Evolutionary conservation across 768 basidiomycete species (phyloP).

Genomic region (Mrakia frigida): DNA sequence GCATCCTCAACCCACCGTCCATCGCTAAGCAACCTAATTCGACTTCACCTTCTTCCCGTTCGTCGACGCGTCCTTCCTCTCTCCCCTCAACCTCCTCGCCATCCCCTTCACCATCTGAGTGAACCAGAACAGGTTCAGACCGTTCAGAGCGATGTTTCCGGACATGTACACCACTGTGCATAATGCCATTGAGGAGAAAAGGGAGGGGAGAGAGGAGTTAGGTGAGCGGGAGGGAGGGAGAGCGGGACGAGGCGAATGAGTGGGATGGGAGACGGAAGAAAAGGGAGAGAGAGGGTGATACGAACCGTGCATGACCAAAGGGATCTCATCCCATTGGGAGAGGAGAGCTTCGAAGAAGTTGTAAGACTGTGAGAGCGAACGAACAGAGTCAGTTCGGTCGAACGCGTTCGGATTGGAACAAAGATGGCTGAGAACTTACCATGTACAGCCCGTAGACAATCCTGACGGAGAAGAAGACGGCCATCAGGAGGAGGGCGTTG

Average conservation of each 20-base stretch:
- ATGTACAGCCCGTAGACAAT: constrained; percentile 23
- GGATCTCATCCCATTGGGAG: not conserved
- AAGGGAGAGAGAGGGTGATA: not conserved
- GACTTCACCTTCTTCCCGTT: not conserved
- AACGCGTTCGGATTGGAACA: not conserved
- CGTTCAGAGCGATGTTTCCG: constrained; percentile 18
- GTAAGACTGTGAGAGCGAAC: not conserved
- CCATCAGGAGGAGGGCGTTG: constrained; percentile 13
- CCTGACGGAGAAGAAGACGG: constrained; percentile 8
- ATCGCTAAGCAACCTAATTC: no score
- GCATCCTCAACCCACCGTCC: no score
- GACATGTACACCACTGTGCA: not conserved
- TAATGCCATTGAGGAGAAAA: not conserved
- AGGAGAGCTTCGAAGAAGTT: constrained; percentile 18
- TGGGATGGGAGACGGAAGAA: not conserved
- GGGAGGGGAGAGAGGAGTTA: not conserved
- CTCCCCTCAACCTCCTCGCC: constrained; percentile 11
- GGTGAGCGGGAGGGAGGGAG: not conserved
- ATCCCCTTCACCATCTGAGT: constrained; percentile 1
- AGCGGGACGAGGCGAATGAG: not conserved
- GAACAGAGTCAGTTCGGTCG: not conserved
- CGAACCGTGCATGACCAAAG: constrained; percentile 17
- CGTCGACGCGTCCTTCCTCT: constrained; percentile 13
- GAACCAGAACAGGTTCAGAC: constrained; percentile 17
- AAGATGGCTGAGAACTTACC: not conserved